Base-by-base conservation (phyloP, 1,139 yeast genomes). In the Taphrina sp. region DNA sequence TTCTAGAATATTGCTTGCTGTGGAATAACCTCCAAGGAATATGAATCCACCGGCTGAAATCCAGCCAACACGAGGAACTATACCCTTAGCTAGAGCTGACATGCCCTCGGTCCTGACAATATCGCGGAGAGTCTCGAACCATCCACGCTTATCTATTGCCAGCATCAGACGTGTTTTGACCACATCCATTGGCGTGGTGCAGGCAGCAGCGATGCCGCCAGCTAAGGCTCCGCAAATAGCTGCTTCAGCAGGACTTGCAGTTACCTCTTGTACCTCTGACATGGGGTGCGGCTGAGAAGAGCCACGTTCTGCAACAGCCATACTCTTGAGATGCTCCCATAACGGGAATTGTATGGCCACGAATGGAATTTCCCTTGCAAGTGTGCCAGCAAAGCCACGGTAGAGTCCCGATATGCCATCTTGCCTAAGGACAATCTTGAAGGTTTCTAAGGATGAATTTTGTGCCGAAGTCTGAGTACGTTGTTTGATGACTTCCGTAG, bases 31-130 rank as follows among this genome's bases (percentile, higher is more conserved):
- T 2, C 99, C 99, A 58, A 92, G 75, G 72, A 94, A 92, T 34
- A 94, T 88, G 28, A 97, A 96, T 17, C 99, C 99, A 16, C 99
- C 99, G 2, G 95, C 94, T 72, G 95, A 83, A 60, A 92, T 92
- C 98, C 98, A 92, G 80, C 86, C 77, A 0, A 96, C 89, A 67
- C 98, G 76, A 1, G 98, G 97, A 0, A 95, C 96, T 37, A 90
- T 77, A 3, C 98, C 98, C 52, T 78, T 79, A 67, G 81, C 78
- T 62, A 92, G 87, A 0, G 85, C 89, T 5, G 67, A 62, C 47
- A 73, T 69, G 0, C 95, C 95, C 65, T 86, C 95, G 54, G 83
- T 87, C 33, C 67, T 68, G 16, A 77, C 68, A 56, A 89, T 75
- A 3, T 68, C 66, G 43, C 63, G 64, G 1, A 83, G 77, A 58